A percentile compares a stretch with the other conserved stretches of the same genome.
These are phyloP conservation scores for Stevia rebaudiana DNA, from an alignment of 140 eudicot genomes.

Conservation along the genomic window DNA sequence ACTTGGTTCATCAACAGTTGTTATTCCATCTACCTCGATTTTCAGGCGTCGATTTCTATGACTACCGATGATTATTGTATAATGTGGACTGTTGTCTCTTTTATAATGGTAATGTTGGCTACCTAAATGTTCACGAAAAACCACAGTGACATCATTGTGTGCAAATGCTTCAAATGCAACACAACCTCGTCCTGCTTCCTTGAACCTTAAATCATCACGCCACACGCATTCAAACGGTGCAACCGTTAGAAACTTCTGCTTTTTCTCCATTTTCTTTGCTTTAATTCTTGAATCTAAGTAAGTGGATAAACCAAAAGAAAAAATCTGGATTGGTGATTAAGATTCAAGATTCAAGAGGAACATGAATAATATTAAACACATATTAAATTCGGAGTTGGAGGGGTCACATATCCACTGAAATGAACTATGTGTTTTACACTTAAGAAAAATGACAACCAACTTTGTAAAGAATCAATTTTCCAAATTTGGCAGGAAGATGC, in stretches of 20 bases:
- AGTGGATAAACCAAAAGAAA: conserved; percentile 7
- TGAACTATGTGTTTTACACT: conserved; percentile 14
- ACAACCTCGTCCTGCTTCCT: conserved; percentile 97
- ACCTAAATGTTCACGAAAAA: conserved; percentile 86
- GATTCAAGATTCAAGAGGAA: conserved; percentile 12
- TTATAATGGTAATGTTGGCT: conserved; percentile 96
- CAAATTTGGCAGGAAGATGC: conserved; percentile 19
- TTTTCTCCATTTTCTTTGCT: conserved; percentile 46
- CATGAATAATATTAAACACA: conserved; percentile 12
- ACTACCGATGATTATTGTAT: conserved; percentile 87
- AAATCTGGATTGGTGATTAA: neutral
- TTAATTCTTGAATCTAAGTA: conserved; percentile 20
- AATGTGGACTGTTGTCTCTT: conserved; percentile 84
- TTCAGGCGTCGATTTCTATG: conserved; percentile 76
- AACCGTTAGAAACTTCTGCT: conserved; percentile 76
- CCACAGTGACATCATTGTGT: conserved; percentile 89
- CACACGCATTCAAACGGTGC: conserved; percentile 98
- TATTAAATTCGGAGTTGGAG: conserved; percentile 11
- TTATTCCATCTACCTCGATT: conserved; percentile 81
- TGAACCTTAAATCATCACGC: conserved; percentile 76
- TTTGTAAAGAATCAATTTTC: conserved; percentile 7
- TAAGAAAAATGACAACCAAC: conserved; percentile 13
- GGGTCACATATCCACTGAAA: conserved; percentile 26
- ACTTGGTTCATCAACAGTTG: conserved; percentile 85
- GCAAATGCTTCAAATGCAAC: conserved; percentile 98